Evolutionary conservation across 2,329 filamentous ascomycete species (phyloP).

Genomic region (Epichloe baconii): DNA sequence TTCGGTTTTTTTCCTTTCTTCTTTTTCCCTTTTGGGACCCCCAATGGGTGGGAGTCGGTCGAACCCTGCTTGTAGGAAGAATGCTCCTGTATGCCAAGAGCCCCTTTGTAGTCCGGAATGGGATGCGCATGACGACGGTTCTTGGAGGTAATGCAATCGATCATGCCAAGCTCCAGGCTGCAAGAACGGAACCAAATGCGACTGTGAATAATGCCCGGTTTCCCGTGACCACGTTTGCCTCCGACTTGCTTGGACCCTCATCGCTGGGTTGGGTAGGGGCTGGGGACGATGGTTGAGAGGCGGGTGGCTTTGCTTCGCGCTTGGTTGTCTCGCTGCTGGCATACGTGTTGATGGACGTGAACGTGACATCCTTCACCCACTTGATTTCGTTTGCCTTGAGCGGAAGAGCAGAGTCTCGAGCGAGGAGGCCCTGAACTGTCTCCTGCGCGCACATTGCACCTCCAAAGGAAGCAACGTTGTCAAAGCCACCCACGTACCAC

Average conservation of each 20-base stretch:
- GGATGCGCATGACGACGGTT: too few species aligned
- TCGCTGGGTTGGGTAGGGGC: background rate
- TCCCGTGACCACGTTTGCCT: background rate
- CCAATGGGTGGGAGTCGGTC: too few species aligned
- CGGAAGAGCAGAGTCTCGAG: constrained; percentile 29
- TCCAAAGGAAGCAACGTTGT: constrained; percentile 42
- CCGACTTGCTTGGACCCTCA: background rate
- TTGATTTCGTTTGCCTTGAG: constrained; percentile 35
- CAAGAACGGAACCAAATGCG: background rate
- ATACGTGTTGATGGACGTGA: constrained; percentile 10
- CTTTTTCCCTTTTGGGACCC: too few species aligned
- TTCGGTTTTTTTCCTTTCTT: too few species aligned
- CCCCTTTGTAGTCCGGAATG: too few species aligned
- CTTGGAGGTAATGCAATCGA: too few species aligned
- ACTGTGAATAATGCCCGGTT: background rate
- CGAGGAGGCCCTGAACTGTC: constrained; percentile 46
- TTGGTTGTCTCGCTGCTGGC: constrained; percentile 5
- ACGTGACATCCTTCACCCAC: constrained; percentile 9
- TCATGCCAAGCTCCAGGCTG: constrained; percentile 2
- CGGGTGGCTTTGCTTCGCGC: background rate
- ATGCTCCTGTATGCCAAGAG: too few species aligned
- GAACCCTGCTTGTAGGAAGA: too few species aligned
- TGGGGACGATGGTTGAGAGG: background rate
- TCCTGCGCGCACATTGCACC: constrained; percentile 55
- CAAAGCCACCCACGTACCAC: constrained; percentile 47